These are phyloP conservation scores for Coniochaeta sp. DNA, from an alignment of 2,329 filamentous ascomycete genomes.

Conservation along the genomic window DNA sequence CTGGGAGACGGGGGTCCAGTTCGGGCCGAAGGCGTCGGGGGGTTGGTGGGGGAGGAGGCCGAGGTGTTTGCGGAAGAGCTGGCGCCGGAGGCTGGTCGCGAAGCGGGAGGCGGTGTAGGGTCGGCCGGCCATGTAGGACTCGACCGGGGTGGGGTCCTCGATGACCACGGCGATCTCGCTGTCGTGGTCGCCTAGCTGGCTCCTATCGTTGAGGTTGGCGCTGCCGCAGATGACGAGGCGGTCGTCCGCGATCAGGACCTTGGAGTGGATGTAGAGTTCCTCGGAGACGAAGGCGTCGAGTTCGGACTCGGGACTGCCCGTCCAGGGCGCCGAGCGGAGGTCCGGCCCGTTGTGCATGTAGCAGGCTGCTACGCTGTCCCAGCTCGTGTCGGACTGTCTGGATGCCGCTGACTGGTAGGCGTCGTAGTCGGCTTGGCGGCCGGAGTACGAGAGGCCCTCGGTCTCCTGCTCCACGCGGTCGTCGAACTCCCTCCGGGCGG, in stretches of 20 bases:
- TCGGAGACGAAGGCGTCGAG: constrained; percentile 55
- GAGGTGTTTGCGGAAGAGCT: constrained; percentile 87
- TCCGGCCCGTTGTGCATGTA: constrained; percentile 76
- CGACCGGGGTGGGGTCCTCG: constrained; percentile 65
- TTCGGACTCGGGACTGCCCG: constrained; percentile 46
- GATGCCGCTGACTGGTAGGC: constrained; percentile 66
- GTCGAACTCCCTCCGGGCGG: constrained; percentile 57
- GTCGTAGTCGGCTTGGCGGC: constrained; percentile 38
- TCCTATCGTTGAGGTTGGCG: constrained; percentile 52
- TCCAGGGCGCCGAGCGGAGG: constrained; percentile 52
- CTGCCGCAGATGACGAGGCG: constrained; percentile 73
- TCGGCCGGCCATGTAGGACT: constrained; percentile 65
- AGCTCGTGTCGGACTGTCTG: constrained; percentile 46
- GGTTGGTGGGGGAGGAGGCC: constrained; percentile 71
- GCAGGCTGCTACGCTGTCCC: constrained; percentile 70
- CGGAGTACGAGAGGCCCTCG: constrained; percentile 8
- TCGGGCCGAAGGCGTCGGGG: constrained; percentile 59
- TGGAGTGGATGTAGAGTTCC: constrained; percentile 57
- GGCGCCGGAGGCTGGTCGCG: constrained; percentile 71
- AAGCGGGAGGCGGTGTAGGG: constrained; percentile 67
- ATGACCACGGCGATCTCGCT: constrained; percentile 87
- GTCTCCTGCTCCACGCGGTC: constrained; percentile 35
- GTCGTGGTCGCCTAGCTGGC: constrained; percentile 77
- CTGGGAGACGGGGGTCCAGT: constrained; percentile 67
- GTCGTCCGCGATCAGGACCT: constrained; percentile 76